These are phyloP conservation scores for Eutrema yunnanense DNA, from an alignment of 345 rosid species.

Conservation along the genomic window DNA sequence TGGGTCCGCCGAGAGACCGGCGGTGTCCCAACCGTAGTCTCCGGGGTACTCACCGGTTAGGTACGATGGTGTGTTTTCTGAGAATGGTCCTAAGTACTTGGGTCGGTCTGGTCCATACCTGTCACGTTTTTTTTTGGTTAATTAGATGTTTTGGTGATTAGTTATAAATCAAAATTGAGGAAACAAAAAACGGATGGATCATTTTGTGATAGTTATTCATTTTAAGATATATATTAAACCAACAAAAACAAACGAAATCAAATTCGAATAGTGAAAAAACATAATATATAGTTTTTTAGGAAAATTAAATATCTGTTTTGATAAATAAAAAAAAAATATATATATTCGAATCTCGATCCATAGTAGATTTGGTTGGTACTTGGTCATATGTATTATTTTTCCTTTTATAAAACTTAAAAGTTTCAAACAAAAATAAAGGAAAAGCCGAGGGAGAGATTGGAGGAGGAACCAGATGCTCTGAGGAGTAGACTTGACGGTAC, in stretches of 20 bases:
- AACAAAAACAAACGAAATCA: too few relatives aligned
- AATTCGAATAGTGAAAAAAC: too few relatives aligned
- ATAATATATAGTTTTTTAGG: too few relatives aligned
- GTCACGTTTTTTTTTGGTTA: not conserved
- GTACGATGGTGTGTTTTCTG: conserved; percentile 42
- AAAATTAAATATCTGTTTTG: too few relatives aligned
- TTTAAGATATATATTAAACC: too few relatives aligned
- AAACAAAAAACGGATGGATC: not conserved
- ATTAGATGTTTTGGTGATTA: not conserved
- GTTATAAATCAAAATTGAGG: not conserved
- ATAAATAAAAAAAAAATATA: too few relatives aligned
- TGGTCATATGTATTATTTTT: too few relatives aligned
- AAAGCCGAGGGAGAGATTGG: not conserved
- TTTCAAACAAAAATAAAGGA: too few relatives aligned
- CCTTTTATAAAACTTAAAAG: too few relatives aligned
- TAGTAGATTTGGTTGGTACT: too few relatives aligned
- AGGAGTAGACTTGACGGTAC: conserved; percentile 77
- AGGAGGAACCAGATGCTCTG: conserved; percentile 69
- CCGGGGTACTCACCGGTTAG: conserved; percentile 44
- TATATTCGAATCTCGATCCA: too few relatives aligned
- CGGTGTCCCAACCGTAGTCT: conserved; percentile 57
- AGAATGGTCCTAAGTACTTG: conserved; percentile 45
- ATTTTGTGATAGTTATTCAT: too few relatives aligned
- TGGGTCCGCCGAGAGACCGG: conserved; percentile 47
- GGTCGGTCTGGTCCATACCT: conserved; percentile 39